Conservation (phyloP, 164 flowering plant genomes). For the Vitis riparia region DNA sequence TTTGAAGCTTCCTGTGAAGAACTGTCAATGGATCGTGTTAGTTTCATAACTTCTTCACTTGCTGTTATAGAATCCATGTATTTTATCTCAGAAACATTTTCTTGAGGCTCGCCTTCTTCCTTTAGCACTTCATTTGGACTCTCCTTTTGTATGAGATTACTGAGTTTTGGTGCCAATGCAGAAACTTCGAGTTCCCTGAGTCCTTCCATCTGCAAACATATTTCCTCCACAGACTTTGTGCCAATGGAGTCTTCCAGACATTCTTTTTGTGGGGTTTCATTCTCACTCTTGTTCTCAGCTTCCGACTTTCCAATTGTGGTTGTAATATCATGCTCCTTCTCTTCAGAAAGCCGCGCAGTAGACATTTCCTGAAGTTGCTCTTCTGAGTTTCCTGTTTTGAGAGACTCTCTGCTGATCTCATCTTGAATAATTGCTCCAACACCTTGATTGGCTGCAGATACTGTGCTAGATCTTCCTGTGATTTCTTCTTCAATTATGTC, state of each 20-base stretch:
- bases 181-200: constrained; percentile 1
- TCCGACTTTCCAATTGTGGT: not conserved
- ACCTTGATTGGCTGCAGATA: too few species aligned
- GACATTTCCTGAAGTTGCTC: not conserved
- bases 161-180: not conserved
- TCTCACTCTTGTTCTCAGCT: too few species aligned
- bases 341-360: not conserved
- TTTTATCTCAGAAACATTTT: constrained; percentile 4
- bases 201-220: constrained; percentile 9
- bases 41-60: constrained; percentile 6
- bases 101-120: not conserved
- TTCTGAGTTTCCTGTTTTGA: too few species aligned
- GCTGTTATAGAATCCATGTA: constrained; percentile 4
- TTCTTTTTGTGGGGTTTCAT: too few species aligned
- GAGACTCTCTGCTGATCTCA: too few species aligned
- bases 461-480: too few species aligned
- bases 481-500: not conserved
- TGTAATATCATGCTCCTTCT: not conserved
- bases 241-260: not conserved
- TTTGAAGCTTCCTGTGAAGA: not conserved
- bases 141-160: constrained; percentile 4
- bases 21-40: not conserved
- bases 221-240: not conserved
- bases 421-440: too few species aligned
- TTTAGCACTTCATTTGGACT: not conserved